A percentile compares a stretch with the other conserved stretches of the same genome.
These are phyloP conservation scores for Trametes cingulata DNA, from an alignment of 768 basidiomycete species.

Conservation along the genomic window DNA sequence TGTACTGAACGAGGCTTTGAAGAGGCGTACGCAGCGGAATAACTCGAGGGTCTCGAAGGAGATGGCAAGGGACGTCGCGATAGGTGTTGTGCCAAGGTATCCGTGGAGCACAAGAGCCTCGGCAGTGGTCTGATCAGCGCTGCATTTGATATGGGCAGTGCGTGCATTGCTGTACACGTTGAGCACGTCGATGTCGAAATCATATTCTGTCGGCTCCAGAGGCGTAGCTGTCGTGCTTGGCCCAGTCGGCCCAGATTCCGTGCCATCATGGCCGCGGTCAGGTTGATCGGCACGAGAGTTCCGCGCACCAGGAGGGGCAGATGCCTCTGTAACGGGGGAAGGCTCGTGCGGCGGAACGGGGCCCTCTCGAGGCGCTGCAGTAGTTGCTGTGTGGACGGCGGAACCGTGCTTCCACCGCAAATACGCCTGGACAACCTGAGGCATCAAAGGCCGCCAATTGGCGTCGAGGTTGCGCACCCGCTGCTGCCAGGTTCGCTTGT, in stretches of 20 bases:
- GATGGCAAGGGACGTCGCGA: slow-evolving; percentile 14
- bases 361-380: not conserved
- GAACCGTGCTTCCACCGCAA: slow-evolving; percentile 2
- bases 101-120: slow-evolving; percentile 3
- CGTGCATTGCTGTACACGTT: slow-evolving; percentile 2
- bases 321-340: no score
- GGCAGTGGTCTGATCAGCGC: not conserved
- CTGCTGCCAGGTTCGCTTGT: slow-evolving; percentile 12
- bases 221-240: not conserved
- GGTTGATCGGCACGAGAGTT: not conserved
- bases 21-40: slow-evolving; percentile 6
- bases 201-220: not conserved
- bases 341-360: no score
- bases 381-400: no score
- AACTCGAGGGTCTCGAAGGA: slow-evolving; percentile 23
- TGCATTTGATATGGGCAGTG: not conserved
- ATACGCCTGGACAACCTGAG: not conserved
- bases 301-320: no score
- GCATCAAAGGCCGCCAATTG: slow-evolving; percentile 5
- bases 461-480: not conserved
- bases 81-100: slow-evolving; percentile 12
- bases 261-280: not conserved
- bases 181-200: slow-evolving; percentile 12
- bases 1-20: slow-evolving; percentile 21
- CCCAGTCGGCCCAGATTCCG: not conserved